Evolutionary conservation across 2,329 filamentous ascomycete genomes (phyloP).

Genomic region (Stagonosporopsis cucurbitacearum): DNA sequence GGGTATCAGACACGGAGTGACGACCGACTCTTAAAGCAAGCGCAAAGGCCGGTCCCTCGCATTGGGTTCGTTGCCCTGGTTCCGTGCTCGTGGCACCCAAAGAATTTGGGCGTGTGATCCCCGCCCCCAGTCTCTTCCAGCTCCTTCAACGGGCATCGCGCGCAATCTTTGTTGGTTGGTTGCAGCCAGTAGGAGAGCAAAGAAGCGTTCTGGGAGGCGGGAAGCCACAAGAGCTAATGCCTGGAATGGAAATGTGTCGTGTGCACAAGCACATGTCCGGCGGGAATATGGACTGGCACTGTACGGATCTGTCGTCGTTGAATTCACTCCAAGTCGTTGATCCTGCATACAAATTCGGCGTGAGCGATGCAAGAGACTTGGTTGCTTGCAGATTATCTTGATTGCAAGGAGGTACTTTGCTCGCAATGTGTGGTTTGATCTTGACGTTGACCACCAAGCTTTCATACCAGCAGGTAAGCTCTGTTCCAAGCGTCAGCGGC

Average conservation of each 20-base stretch:
- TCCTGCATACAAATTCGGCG: neutral
- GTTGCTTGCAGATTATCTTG: neutral
- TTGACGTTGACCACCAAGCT: constrained; percentile 4
- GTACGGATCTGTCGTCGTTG: neutral
- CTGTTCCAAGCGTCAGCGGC: constrained; percentile 14
- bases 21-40: constrained; percentile 9
- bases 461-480: constrained; percentile 7
- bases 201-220: neutral
- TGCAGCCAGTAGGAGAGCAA: constrained; percentile 1
- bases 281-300: constrained; percentile 10
- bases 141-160: constrained; percentile 10
- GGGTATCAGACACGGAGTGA: neutral
- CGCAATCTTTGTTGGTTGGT: neutral
- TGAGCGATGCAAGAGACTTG: neutral
- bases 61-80: constrained; percentile 9
- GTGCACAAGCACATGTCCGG: constrained; percentile 9
- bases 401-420: neutral
- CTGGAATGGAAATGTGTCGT: constrained; percentile 1
- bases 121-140: constrained; percentile 13
- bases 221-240: neutral
- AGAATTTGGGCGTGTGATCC: constrained; percentile 12
- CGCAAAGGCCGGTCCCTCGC: constrained; percentile 1
- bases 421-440: neutral
- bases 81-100: constrained; percentile 15
- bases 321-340: neutral